Evolutionary conservation across 164 flowering plant genomes (phyloP).

Genomic region (Tetrastigma voinierianum): DNA sequence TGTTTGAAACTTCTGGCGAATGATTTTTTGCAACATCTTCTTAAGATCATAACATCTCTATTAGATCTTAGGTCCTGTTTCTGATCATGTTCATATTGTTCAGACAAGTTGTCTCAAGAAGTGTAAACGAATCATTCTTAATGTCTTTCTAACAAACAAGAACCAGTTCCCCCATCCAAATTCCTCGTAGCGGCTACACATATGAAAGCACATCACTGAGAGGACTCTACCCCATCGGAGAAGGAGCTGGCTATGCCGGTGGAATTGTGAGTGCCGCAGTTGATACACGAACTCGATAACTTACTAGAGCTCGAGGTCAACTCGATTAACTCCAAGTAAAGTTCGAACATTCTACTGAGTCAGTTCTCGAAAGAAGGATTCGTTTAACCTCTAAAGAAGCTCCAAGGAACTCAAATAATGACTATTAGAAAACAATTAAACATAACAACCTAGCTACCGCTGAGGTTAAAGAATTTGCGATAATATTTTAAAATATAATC

Average conservation of each 20-base stretch:
- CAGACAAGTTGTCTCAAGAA: too few species aligned
- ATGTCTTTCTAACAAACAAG: constrained; percentile 60
- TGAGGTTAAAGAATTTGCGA: too few species aligned
- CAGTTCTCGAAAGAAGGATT: too few species aligned
- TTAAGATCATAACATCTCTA: background rate
- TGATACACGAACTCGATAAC: too few species aligned
- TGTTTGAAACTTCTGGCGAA: background rate
- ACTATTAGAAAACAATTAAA: too few species aligned
- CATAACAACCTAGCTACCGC: too few species aligned
- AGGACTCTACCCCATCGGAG: constrained; percentile 94
- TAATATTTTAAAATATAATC: too few species aligned
- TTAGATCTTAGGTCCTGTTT: background rate
- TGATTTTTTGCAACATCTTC: background rate
- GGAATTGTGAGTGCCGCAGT: constrained; percentile 98
- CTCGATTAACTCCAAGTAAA: too few species aligned
- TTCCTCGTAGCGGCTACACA: constrained; percentile 59
- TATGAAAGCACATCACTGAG: constrained; percentile 69
- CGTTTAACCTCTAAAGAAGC: too few species aligned
- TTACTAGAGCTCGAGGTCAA: too few species aligned
- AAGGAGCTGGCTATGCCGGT: constrained; percentile 99
- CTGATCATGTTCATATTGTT: background rate
- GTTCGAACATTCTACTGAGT: too few species aligned
- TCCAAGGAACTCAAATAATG: too few species aligned
- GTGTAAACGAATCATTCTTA: background rate
- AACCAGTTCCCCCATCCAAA: constrained; percentile 95